Base-by-base conservation (phyloP, 2,329 filamentous ascomycete species). In the Phoma sp. region DNA sequence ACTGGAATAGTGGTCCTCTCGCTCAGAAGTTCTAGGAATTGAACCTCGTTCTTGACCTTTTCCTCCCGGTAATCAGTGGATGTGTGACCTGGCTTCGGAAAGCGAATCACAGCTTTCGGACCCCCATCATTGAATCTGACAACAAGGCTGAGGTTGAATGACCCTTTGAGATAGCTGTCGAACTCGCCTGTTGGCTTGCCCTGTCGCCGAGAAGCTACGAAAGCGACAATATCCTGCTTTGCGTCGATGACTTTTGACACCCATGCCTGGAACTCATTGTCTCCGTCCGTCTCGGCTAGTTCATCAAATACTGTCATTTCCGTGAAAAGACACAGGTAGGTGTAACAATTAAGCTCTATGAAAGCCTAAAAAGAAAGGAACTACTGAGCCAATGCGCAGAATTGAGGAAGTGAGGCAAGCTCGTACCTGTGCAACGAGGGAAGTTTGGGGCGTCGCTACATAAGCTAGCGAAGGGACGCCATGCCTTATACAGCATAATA, bases 301-400 rank as follows among this genome's bases (percentile, higher is more conserved):
- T 65, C 57, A 35, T 63, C 58, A 44, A 63, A 63, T 36, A 60
- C 54, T 44, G 62, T 61, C 60, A 65, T 65, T 32, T 55, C 58
- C 45, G 49, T n/a, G n/a, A n/a, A n/a, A n/a, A n/a, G n/a, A n/a
- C n/a, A n/a, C n/a, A n/a, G n/a, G n/a, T n/a, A n/a, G n/a, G n/a
- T n/a, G n/a, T n/a, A n/a, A n/a, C n/a, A n/a, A n/a, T n/a, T n/a
- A n/a, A n/a, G n/a, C n/a, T n/a, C n/a, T n/a, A n/a, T n/a, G n/a
- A n/a, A n/a, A n/a, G n/a, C n/a, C n/a, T n/a, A n/a, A n/a, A n/a
- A n/a, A n/a, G n/a, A n/a, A n/a, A n/a, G n/a, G n/a, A n/a, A n/a
- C n/a, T n/a, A n/a, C n/a, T n/a, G n/a, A n/a, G n/a, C n/a, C n/a
- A n/a, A n/a, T n/a, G n/a, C n/a, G n/a, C n/a, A n/a, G n/a, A n/a